Evolutionary conservation across 208 protist genomes (phyloP), one percentile per base, ranked within the genome.

Genomic region (Leishmania lainsoni): DNA sequence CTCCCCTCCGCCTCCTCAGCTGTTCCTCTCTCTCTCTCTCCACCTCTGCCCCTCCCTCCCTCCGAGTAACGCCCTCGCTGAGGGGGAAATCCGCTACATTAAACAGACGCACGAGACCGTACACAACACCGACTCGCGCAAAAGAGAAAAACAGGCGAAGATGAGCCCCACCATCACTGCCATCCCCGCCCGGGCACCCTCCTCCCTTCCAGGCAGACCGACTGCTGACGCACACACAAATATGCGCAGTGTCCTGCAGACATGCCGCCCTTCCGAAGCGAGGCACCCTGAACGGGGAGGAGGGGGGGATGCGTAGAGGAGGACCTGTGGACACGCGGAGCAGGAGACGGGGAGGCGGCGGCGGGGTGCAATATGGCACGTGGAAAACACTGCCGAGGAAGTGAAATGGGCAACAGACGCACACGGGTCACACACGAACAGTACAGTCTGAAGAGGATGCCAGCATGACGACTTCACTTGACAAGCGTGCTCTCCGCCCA

Each of bases 71-170:
- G 16, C 14, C 26, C 2, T 75, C 39, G 49, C 14, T 29, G 35
- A 75, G 71, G 58, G 48, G n/a, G 70, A 56, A 74, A 35, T 63
- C 29, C 35, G 77, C 45, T 65, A 74, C 58, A 63, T 65, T 49
- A 81, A 61, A 70, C 54, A 84, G 26, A 49, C 45, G 22, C 49
- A 78, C 29, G n/a, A 26, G 26, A 48, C 6, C 42, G 32, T 14
- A 70, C 17, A 70, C 35, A 20, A 72, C 49, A 72, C 29, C 17
- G 26, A 22, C 45, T 16, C 22, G 51, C 20, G 5, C 65, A 3
- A 70, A 52, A 29, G 5, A 48, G 12, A 29, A n/a, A 48, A 72
- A 58, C 32, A 51, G 32, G 35, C 9, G 20, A 10, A 48, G 65
- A 39, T 45, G 74, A 45, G n/a, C 65, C 26, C 65, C n/a, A 68